A percentile compares a stretch with the other conserved stretches of the same genome.
These are phyloP conservation scores for Rhynchosporium graminicola DNA, from an alignment of 2,329 filamentous ascomycete genomes.

Conservation along the genomic window DNA sequence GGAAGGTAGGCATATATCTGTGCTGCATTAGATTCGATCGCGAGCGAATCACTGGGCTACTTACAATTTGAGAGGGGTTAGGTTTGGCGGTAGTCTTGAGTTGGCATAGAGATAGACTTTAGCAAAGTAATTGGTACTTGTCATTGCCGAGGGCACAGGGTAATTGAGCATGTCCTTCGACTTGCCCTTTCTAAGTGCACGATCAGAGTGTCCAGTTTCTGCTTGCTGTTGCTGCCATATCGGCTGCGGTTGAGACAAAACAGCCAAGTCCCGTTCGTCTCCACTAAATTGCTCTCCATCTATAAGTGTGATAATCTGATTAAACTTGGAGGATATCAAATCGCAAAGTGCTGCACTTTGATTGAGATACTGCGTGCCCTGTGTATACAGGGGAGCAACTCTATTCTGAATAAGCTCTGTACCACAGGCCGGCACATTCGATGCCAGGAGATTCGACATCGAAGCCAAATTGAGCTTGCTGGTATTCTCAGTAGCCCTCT, in stretches of 20 bases:
- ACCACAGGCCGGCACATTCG: constrained; percentile 41
- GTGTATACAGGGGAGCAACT: constrained; percentile 46
- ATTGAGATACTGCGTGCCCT: constrained; percentile 48
- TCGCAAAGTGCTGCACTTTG: constrained; percentile 55
- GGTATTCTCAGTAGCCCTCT: constrained; percentile 21
- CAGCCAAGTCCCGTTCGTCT: constrained; percentile 54
- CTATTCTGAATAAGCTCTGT: constrained; percentile 47
- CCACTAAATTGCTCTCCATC: constrained; percentile 60
- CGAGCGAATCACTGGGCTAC: constrained; percentile 32
- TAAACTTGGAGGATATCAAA: constrained; percentile 61
- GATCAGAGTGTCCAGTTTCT: constrained; percentile 22
- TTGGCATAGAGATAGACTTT: constrained; percentile 82
- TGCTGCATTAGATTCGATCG: constrained; percentile 9
- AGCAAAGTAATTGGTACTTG: constrained; percentile 62
- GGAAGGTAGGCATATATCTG: constrained; percentile 74
- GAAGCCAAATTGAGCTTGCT: constrained; percentile 34
- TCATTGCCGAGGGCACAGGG: constrained; percentile 42
- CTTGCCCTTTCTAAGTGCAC: constrained; percentile 36
- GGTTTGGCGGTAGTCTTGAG: constrained; percentile 66
- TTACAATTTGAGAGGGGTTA: constrained; percentile 69
- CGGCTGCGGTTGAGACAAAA: constrained; percentile 27
- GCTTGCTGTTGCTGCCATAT: constrained; percentile 33
- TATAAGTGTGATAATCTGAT: constrained; percentile 70
- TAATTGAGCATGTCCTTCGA: constrained; percentile 42
- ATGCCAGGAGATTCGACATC: constrained; percentile 41